phyloP scores from a whole-genome alignment of 768 basidiomycete species.

The Russula vinacea region DNA sequence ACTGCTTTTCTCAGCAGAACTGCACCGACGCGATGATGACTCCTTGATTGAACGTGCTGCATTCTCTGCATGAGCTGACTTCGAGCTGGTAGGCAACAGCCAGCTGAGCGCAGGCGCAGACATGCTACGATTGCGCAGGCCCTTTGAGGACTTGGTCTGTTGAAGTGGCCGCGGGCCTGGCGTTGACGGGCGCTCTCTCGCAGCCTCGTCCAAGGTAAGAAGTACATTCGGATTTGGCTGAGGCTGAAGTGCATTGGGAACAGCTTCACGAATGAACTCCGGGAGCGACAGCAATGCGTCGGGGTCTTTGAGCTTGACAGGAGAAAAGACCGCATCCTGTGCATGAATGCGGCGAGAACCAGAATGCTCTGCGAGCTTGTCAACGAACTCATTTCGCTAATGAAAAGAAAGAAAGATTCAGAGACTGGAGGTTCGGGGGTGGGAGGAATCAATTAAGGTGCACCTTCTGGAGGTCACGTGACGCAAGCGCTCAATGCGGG shows the following conservation, averaged over 20 bases:
- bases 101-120: constrained; percentile 38
- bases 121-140: constrained; percentile 38
- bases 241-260: constrained; percentile 22
- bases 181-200: constrained; percentile 38
- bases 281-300: constrained; percentile 55
- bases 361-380: constrained; percentile 68
- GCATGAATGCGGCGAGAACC: constrained; percentile 67
- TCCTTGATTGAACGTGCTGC: constrained; percentile 28
- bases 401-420: constrained; percentile 9
- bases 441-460: constrained; percentile 18
- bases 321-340: constrained; percentile 69
- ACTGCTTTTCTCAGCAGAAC: constrained; percentile 35
- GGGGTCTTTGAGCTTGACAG: constrained; percentile 34
- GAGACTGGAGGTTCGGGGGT: constrained; percentile 12
- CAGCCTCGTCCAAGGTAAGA: constrained; percentile 42
- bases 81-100: constrained; percentile 33
- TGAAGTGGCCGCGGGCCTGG: constrained; percentile 36
- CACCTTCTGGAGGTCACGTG: constrained; percentile 66
- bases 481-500: constrained; percentile 52
- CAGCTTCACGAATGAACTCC: constrained; percentile 37
- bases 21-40: constrained; percentile 32
- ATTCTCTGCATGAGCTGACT: constrained; percentile 28
- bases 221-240: constrained; percentile 20
- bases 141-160: constrained; percentile 35
- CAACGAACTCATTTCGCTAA: constrained; percentile 73